phyloP scores from a whole-genome alignment of 2,329 filamentous ascomycete genomes.

The Ascochyta fabae region DNA sequence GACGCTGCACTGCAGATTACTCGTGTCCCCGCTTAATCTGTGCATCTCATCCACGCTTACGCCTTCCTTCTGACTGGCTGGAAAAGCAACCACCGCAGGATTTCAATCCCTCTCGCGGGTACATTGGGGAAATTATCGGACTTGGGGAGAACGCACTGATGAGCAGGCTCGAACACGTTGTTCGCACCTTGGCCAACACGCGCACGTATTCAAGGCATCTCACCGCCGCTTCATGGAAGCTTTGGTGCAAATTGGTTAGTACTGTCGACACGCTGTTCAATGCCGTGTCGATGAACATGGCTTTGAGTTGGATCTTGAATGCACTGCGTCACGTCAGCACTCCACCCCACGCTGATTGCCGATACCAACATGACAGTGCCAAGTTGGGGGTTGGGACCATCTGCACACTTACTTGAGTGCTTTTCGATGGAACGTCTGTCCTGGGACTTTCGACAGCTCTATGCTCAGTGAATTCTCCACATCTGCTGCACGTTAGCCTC shows the following conservation, averaged over 20 bases:
- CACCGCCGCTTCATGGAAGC: conserved; percentile 77
- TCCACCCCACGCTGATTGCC: background rate
- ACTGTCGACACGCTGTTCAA: conserved; percentile 77
- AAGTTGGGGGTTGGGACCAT: conserved; percentile 1
- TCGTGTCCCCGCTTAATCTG: conserved; percentile 22
- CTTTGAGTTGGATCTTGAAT: conserved; percentile 85
- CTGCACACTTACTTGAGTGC: conserved; percentile 64
- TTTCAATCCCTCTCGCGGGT: conserved; percentile 9
- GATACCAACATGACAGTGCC: background rate
- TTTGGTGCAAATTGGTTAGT: conserved; percentile 74
- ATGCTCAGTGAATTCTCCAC: conserved; percentile 79
- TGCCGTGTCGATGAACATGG: conserved; percentile 80
- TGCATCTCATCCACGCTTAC: conserved; percentile 13
- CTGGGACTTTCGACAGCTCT: conserved; percentile 74
- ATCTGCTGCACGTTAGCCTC: conserved; percentile 45
- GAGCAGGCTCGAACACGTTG: conserved; percentile 66
- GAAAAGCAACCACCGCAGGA: conserved; percentile 20
- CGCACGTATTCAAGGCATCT: conserved; percentile 70
- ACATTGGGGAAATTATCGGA: conserved; percentile 9
- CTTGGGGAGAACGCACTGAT: conserved; percentile 55
- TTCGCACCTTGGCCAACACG: conserved; percentile 63
- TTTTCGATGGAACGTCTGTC: conserved; percentile 81
- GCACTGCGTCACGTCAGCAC: conserved; percentile 48
- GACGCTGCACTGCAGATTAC: conserved; percentile 22
- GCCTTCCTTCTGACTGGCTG: conserved; percentile 18